Evolutionary conservation across 1,139 yeast genomes (phyloP), one percentile per base, ranked within the genome.

Genomic region (Blastobotrys raffinosifermentans): DNA sequence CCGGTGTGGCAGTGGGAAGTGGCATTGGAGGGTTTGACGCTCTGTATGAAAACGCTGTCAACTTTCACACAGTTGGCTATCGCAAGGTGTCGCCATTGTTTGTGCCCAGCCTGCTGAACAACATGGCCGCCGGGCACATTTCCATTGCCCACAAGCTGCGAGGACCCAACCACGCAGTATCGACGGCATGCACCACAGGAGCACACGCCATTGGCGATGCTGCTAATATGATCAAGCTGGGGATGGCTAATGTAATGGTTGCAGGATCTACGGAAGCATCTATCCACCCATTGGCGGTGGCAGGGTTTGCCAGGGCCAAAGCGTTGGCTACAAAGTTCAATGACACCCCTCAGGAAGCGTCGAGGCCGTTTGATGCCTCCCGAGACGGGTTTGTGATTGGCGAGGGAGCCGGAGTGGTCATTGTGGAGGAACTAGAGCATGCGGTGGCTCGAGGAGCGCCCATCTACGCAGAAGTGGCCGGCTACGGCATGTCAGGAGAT

Each of bases 101-200:
- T 57, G 77, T 93, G 9, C 97, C 98, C 0, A 78, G 75, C 48
- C 63, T 89, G 32, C 67, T 93, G 36, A 75, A 84, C 35, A 93
- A 91, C 59, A 93, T 93, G 97, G 96, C 96, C 0, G 87, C 91
- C 0, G 97, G 98, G 2, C 81, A 87, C 48, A 74, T 91, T 4
- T 81, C 96, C 4, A 89, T 91, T 41, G 72, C 75, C 47, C 75
- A 78, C 53, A 81, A 83, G 2, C 63, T 86, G 22, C 67, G 72
- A 49, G 99, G 98, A 0, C 95, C 96, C 2, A 76, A 84, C 39
- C 96, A 87, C 56, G 68, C 95, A 0, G 93, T 80, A 0, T 75
- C 95, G 1, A 87, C 97, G 0, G 98, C 98, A 0, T 93, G 99
- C 65, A 95, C 98, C 2, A 87, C 98, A 0, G 99, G 99, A 0